Conservation (phyloP, 2,329 filamentous ascomycete genomes). For the Graphilbum sp. region DNA sequence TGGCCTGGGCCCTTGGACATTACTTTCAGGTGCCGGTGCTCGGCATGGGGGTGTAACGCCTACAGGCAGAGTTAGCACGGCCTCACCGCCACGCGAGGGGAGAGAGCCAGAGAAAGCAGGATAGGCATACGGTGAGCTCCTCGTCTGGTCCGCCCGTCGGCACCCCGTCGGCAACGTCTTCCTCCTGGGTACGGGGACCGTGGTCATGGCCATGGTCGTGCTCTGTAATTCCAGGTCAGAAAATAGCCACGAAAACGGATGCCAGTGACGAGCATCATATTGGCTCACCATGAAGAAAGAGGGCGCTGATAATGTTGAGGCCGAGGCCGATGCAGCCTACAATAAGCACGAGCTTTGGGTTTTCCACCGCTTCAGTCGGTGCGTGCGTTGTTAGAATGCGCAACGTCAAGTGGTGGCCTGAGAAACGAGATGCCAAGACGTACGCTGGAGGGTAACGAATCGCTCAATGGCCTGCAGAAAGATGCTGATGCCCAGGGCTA, state of each 20-base stretch:
- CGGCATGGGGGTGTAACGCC: conserved; percentile 20
- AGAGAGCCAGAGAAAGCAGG: neutral
- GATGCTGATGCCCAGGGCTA: conserved; percentile 57
- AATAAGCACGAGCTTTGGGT: conserved; percentile 50
- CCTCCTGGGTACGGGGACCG: neutral
- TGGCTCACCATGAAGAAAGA: conserved; percentile 52
- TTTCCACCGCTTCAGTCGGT: conserved; percentile 31
- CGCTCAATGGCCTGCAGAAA: conserved; percentile 58
- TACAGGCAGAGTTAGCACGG: neutral
- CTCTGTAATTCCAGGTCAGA: conserved; percentile 7
- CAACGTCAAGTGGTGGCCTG: neutral
- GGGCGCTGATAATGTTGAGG: conserved; percentile 49
- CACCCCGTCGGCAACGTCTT: neutral
- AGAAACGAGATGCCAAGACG: neutral
- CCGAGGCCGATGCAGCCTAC: conserved; percentile 50
- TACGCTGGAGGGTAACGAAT: conserved; percentile 41
- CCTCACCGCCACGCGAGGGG: no score
- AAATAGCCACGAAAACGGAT: neutral
- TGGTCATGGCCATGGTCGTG: conserved; percentile 15
- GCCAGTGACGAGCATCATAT: neutral
- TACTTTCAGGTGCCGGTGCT: conserved; percentile 33
- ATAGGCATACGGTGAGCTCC: neutral
- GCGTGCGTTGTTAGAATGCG: neutral
- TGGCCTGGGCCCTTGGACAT: conserved; percentile 19
- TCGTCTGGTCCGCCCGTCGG: neutral